Base-by-base conservation (phyloP, 495 filamentous ascomycete species). In the Neurospora sp. region DNA sequence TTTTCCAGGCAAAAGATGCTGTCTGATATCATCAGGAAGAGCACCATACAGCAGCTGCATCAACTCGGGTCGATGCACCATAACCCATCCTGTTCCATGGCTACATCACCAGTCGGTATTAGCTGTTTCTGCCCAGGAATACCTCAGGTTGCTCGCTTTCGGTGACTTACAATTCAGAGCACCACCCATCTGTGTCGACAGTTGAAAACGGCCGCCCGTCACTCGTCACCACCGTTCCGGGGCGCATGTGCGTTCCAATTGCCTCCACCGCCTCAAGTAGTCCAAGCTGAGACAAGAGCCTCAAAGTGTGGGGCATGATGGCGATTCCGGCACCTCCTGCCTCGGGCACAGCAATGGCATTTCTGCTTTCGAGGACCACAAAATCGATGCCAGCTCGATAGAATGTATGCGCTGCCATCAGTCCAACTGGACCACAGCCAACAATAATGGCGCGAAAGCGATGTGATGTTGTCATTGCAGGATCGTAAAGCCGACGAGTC, bases 211-310 rank as follows among this genome's bases (percentile, higher is more conserved):
- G 35, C n/a, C 23, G 20, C 12, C 70, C 70, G 8, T 72, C 35
- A 23, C 12, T 37, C 8, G 62, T 49, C 11, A 74, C 49, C 20
- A 75, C 75, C 49, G 74, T 54, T 18, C 69, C 72, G 39, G 38
- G 73, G 35, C 75, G 75, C 44, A 76, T 74, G 8, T 78, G 79
- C 18, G 81, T 79, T 71, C 79, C 75, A 37, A 75, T 74, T 35
- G 77, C 42, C 46, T 74, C 6, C 31, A 82, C 66, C 38, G 69
- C 76, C 71, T 84, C 82, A 39, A 80, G 78, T 0, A 86, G 39
- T 2, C 80, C 86, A 0, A 89, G 73, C 74, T 90, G 88, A 72
- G 87, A 85, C 10, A 88, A 73, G 60, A 88, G 78, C 16, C 85
- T 81, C 9, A 77, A 74, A 12, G 74, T 75, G 23, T 75, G 72